A percentile compares a stretch with the other conserved stretches of the same genome.
Evolutionary conservation across 73 alveolate species (phyloP).

Genomic region (Paramecium primaurelia): DNA sequence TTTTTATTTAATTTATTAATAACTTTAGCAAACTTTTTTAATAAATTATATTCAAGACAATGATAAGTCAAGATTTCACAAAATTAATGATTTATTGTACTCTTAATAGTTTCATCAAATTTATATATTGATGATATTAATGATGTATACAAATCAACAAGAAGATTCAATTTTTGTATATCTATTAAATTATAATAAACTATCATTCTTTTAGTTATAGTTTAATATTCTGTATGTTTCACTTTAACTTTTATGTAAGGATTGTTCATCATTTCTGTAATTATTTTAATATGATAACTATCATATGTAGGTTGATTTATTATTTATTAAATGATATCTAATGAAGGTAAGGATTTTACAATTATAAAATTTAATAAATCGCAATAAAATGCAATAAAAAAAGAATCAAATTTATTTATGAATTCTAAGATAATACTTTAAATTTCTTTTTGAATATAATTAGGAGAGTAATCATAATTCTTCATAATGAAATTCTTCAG

Average conservation of each 20-base stretch:
- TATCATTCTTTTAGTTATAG: background rate
- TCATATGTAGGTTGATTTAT: background rate
- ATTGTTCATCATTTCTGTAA: background rate
- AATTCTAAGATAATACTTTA: background rate
- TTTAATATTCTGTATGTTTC: background rate
- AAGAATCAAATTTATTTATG: background rate
- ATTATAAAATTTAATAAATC: background rate
- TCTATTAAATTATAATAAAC: background rate
- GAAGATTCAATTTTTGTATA: background rate
- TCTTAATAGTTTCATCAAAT: background rate
- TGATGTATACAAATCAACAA: background rate
- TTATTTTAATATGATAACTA: background rate
- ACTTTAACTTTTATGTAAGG: background rate
- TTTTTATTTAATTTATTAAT: background rate
- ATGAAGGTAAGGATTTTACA: background rate
- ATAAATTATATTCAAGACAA: background rate
- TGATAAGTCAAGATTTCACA: background rate
- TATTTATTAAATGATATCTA: background rate
- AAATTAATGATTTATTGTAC: background rate
- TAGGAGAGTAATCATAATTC: background rate
- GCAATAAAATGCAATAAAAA: background rate
- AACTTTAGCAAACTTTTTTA: background rate
- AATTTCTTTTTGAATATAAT: background rate
- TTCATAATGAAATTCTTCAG: background rate
- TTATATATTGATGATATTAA: background rate